Evolutionary conservation across 345 rosid species (phyloP).

Genomic region (Salix exigua): DNA sequence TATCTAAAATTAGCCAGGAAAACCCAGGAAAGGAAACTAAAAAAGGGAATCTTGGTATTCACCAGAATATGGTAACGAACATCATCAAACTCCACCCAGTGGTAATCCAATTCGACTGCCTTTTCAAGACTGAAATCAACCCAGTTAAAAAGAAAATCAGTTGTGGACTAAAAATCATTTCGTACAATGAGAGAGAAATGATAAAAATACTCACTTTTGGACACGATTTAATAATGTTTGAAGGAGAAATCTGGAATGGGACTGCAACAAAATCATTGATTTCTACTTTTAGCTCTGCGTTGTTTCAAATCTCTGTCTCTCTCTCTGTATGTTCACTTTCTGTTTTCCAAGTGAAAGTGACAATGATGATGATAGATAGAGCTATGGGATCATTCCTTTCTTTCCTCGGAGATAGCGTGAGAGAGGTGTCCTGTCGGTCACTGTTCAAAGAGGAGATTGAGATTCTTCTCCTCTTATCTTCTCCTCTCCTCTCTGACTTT

Average conservation of each 20-base stretch:
- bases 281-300: neutral
- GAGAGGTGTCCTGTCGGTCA: too few relatives aligned
- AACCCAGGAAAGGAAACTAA: neutral
- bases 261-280: constrained; percentile 79
- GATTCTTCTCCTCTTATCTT: neutral
- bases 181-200: neutral
- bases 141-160: neutral
- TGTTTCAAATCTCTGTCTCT: neutral
- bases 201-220: constrained; percentile 48
- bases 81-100: constrained; percentile 93
- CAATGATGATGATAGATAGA: neutral
- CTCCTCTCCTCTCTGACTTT: neutral
- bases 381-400: neutral
- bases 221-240: constrained; percentile 71
- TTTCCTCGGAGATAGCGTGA: neutral
- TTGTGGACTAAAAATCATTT: neutral
- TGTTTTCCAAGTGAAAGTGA: neutral
- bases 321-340: neutral
- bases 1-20: neutral
- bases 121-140: constrained; percentile 63
- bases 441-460: neutral
- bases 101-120: constrained; percentile 82
- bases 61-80: constrained; percentile 96
- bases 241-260: constrained; percentile 93
- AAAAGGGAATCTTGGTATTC: neutral